phyloP scores from a whole-genome alignment of 2,329 filamentous ascomycete genomes.

The Xylariales sp. region DNA sequence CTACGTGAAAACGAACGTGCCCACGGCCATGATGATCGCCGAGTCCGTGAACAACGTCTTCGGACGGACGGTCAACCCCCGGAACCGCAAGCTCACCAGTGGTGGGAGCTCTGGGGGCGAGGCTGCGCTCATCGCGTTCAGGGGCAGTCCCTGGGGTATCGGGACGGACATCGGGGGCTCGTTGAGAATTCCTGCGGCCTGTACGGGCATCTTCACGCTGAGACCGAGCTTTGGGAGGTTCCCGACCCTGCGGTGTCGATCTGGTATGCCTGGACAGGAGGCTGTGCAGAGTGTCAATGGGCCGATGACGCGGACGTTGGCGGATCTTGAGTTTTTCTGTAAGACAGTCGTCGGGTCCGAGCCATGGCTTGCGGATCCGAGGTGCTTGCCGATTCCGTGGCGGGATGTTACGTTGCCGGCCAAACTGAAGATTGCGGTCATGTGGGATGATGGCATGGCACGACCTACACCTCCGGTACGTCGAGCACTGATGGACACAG shows the following conservation, averaged over 20 bases:
- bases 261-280: slow-evolving; percentile 61
- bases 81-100: slow-evolving; percentile 52
- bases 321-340: slow-evolving; percentile 52
- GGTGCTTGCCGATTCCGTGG: slow-evolving; percentile 58
- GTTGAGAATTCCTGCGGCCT: slow-evolving; percentile 28
- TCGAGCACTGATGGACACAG: slow-evolving; percentile 46
- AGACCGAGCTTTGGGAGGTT: slow-evolving; percentile 51
- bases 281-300: slow-evolving; percentile 61
- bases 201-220: slow-evolving; percentile 25
- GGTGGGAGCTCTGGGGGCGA: slow-evolving; percentile 67
- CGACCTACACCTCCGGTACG: slow-evolving; percentile 61
- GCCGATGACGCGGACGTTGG: slow-evolving; percentile 52
- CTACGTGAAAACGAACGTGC: slow-evolving; percentile 54
- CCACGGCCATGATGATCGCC: slow-evolving; percentile 64
- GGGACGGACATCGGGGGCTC: slow-evolving; percentile 30
- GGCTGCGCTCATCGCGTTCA: slow-evolving; percentile 55
- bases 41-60: slow-evolving; percentile 63
- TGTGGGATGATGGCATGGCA: slow-evolving; percentile 62
- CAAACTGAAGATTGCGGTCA: slow-evolving; percentile 52
- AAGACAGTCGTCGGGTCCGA: slow-evolving; percentile 43
- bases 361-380: slow-evolving; percentile 55
- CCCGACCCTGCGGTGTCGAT: slow-evolving; percentile 47
- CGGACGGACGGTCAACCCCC: slow-evolving; percentile 58
- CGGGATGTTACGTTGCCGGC: slow-evolving; percentile 26
- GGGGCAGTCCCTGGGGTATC: slow-evolving; percentile 53